These are phyloP conservation scores for Licmophora abbreviata DNA, from an alignment of 108 stramenopile genomes.

Conservation along the genomic window DNA sequence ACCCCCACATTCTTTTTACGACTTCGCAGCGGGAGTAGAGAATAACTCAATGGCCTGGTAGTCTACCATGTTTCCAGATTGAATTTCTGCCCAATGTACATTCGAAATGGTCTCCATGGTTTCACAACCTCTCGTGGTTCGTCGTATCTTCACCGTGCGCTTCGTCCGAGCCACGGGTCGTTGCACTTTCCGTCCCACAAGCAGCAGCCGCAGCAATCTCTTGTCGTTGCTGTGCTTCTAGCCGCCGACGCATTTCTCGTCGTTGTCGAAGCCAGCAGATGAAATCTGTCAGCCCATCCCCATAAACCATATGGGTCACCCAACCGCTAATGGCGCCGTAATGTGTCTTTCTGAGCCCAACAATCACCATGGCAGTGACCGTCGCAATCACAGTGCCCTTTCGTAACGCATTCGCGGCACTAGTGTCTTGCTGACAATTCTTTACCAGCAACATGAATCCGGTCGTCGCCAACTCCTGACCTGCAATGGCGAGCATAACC, in stretches of 20 bases:
- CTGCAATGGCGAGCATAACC: slow-evolving; percentile 63
- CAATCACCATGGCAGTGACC: slow-evolving; percentile 55
- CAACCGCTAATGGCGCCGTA: slow-evolving; percentile 59
- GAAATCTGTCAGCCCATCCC: slow-evolving; percentile 26
- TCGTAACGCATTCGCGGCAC: slow-evolving; percentile 10
- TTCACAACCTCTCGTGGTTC: too few species aligned
- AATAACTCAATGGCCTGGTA: too few species aligned
- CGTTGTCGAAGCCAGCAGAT: slow-evolving; percentile 9
- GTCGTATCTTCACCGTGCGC: too few species aligned
- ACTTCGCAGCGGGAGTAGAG: too few species aligned
- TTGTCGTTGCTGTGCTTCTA: neutral
- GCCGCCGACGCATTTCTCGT: neutral
- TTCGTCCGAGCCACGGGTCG: too few species aligned
- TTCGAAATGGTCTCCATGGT: neutral
- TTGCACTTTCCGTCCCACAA: too few species aligned
- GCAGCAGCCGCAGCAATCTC: too few species aligned
- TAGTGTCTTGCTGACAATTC: slow-evolving; percentile 14
- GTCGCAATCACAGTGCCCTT: slow-evolving; percentile 37
- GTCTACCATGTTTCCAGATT: too few species aligned
- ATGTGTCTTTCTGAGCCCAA: slow-evolving; percentile 56
- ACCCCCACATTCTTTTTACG: too few species aligned
- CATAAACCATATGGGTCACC: slow-evolving; percentile 56
- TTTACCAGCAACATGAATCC: slow-evolving; percentile 35
- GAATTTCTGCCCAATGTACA: neutral
- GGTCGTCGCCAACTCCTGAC: slow-evolving; percentile 62